phyloP scores from a whole-genome alignment of 805 yeast species.

The Hanseniaspora valbyensis region DNA sequence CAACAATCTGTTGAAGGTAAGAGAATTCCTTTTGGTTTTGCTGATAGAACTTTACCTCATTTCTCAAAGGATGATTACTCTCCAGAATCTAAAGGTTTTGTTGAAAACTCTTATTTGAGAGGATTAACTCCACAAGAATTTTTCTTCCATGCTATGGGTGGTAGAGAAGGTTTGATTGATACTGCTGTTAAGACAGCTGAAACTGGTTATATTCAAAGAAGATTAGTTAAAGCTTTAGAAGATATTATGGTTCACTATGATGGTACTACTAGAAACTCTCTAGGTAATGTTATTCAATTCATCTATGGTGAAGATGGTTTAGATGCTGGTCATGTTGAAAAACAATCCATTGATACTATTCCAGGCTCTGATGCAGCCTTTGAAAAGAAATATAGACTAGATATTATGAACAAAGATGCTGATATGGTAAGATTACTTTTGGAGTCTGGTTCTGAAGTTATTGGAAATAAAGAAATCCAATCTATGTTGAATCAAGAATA shows the following conservation, averaged over 20 bases:
- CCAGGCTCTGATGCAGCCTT: conserved; percentile 83
- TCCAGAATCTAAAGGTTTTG: conserved; percentile 96
- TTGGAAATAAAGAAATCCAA: conserved; percentile 81
- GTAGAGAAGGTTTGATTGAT: conserved; percentile 99
- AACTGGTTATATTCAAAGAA: conserved; percentile 96
- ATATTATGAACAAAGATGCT: conserved; percentile 59
- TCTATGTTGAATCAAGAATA: conserved; percentile 73
- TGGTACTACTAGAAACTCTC: conserved; percentile 94
- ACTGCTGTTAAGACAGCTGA: conserved; percentile 99
- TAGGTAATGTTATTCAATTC: conserved; percentile 93
- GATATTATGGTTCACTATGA: conserved; percentile 97
- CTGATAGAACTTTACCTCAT: conserved; percentile 93
- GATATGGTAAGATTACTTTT: conserved; percentile 60
- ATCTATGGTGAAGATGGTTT: conserved; percentile 98
- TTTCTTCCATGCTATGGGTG: conserved; percentile 99
- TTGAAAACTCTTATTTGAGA: conserved; percentile 91
- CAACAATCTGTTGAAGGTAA: conserved; percentile 99
- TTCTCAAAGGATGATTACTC: conserved; percentile 97
- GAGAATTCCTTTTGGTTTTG: conserved; percentile 95
- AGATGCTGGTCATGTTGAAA: conserved; percentile 96
- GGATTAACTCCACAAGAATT: conserved; percentile 98
- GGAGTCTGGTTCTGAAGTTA: conserved; percentile 82
- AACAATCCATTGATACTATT: conserved; percentile 87
- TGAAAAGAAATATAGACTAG: conserved; percentile 75
- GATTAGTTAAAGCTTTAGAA: conserved; percentile 90